Base-by-base conservation (phyloP, 805 yeast genomes). In the Barnettozyma sp. region DNA sequence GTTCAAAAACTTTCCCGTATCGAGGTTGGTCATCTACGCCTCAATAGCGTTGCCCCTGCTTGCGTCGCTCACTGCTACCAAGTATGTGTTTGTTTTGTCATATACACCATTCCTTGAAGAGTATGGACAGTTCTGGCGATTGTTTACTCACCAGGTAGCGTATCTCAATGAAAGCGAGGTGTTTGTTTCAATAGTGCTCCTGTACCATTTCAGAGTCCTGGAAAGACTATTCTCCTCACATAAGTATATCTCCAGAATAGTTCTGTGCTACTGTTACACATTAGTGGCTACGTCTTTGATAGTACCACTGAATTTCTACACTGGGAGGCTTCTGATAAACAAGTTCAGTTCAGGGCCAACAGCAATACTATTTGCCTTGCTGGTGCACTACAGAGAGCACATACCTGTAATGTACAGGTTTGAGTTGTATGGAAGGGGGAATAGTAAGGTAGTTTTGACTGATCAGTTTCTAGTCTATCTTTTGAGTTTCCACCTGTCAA, bases 321-420 rank as follows among this genome's bases (percentile, higher is more conserved):
- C 45, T 2, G 48, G 47, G 2, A 12, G 40, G n/a, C 15, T 31
- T 5, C 36, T 41, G 40, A 22, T 53, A 2, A 48, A 49, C 15
- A 31, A 30, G 2, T 27, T 45, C 2, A 20, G 47, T 4, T 33
- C 48, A 1, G 68, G 70, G 5, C 67, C 66, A 8, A 54, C 58
- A 3, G 49, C 54, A 3, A 33, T 62, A 3, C 18, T 65, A 5
- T 60, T 61, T 41, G 59, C 63, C 3, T 35, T 63, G 10, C 39
- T 63, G 24, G 63, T 55, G 9, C 56, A 59, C 23, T 64, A 62
- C 39, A 52, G 57, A 33, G 56, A 54, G 20, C 44, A 56, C 38
- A 57, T 65, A n/a, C 70, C 70, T 4, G 54, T 59, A 4, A 58
- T 59, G 25, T 65, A 65, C 50, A 51, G 51, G 39, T 62, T 64